These are phyloP conservation scores for Chenopodium formosanum DNA, from an alignment of 148 eudicot species.

Conservation along the genomic window DNA sequence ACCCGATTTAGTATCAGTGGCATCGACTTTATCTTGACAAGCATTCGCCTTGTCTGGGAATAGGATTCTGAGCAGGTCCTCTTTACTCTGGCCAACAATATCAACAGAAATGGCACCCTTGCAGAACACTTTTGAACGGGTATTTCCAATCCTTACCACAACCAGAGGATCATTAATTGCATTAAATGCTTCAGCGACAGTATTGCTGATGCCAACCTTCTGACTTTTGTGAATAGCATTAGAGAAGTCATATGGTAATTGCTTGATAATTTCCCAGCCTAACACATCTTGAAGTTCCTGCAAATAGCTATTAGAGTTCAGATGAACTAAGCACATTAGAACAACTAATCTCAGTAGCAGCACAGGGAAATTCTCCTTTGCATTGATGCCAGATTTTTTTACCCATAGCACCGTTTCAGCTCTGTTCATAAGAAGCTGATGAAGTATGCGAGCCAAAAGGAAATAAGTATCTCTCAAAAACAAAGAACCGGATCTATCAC, in stretches of 20 bases:
- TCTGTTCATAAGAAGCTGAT: constrained; percentile 22
- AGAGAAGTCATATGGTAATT: constrained; percentile 17
- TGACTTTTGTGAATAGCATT: constrained; percentile 7
- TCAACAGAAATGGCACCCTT: constrained; percentile 21
- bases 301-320: constrained; percentile 12
- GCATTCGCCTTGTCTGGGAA: constrained; percentile 10
- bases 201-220: background rate
- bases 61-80: constrained; percentile 24
- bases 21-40: constrained; percentile 1
- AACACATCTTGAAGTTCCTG: constrained; percentile 17
- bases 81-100: constrained; percentile 22
- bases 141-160: constrained; percentile 19
- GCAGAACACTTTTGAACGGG: background rate
- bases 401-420: constrained; percentile 22
- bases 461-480: constrained; percentile 12
- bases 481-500: background rate
- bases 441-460: constrained; percentile 19
- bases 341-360: constrained; percentile 32
- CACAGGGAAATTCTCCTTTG: constrained; percentile 17
- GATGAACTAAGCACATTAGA: constrained; percentile 25
- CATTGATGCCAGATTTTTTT: constrained; percentile 12
- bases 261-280: constrained; percentile 12
- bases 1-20: background rate
- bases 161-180: constrained; percentile 34
- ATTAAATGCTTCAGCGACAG: constrained; percentile 24